Percentiles rank a stretch among this genome's conserved stretches.
Evolutionary conservation across 2,329 filamentous ascomycete genomes (phyloP).

Genomic region (Epichloe sp.): DNA sequence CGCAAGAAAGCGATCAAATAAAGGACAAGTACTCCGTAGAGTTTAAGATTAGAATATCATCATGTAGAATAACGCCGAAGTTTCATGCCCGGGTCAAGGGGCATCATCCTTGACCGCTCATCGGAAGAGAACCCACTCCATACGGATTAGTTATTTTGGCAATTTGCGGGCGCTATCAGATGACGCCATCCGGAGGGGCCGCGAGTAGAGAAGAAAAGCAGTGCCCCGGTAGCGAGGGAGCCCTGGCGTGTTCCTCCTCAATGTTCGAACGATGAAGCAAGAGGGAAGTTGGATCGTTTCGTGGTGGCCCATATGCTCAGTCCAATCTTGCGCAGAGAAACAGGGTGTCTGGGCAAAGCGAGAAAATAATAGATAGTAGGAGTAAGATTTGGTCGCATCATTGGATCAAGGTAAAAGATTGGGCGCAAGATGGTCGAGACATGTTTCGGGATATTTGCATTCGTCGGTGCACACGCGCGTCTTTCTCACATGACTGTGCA

Average conservation of each 20-base stretch:
- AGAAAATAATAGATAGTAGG: neutral
- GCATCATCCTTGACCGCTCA: too few relatives aligned
- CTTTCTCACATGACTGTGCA: constrained; percentile 44
- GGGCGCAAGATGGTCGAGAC: neutral
- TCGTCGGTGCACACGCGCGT: neutral
- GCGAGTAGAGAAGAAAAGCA: too few relatives aligned
- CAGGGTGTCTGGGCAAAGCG: too few relatives aligned
- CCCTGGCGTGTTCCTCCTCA: too few relatives aligned
- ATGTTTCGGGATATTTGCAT: constrained; percentile 3
- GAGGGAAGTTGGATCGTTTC: neutral
- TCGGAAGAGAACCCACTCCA: too few relatives aligned
- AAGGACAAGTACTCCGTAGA: neutral
- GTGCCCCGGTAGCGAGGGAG: too few relatives aligned
- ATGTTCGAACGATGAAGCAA: neutral
- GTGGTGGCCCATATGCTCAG: neutral
- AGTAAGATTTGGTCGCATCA: neutral
- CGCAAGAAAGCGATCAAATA: neutral
- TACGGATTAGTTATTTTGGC: too few relatives aligned
- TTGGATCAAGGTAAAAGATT: neutral
- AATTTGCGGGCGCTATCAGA: too few relatives aligned
- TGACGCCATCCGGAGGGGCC: too few relatives aligned
- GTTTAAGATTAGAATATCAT: neutral
- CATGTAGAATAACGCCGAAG: too few relatives aligned
- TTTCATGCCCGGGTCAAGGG: too few relatives aligned
- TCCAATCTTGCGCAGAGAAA: neutral